Percentiles rank a stretch among this genome's conserved stretches.
Conservation (phyloP, 1,284 basidiomycete genomes). For the Boletus nobilissimus region DNA sequence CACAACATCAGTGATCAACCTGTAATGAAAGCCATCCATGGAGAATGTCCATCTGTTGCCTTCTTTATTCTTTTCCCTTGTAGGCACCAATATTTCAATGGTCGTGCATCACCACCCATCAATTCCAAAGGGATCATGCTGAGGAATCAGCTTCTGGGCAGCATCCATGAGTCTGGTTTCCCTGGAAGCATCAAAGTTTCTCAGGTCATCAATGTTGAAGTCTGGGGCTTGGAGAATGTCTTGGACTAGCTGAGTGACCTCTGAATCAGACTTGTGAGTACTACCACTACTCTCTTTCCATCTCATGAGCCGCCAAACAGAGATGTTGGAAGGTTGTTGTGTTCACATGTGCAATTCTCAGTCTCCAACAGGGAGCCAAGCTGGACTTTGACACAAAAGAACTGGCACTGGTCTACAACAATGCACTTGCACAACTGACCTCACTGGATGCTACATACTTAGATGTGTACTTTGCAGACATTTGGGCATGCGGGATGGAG, state of each 20-base stretch:
- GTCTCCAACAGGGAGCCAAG: not conserved
- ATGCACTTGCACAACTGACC: not conserved
- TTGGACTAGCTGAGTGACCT: slow-evolving; percentile 11
- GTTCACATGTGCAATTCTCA: not conserved
- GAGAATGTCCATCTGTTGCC: not conserved
- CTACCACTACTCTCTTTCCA: slow-evolving; percentile 1
- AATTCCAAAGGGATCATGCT: not conserved
- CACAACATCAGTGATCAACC: not conserved
- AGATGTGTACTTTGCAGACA: not conserved
- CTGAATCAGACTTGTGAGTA: slow-evolving; percentile 2
- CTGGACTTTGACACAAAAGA: not conserved
- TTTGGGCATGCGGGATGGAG: not conserved
- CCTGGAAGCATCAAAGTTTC: not conserved
- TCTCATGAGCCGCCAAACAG: not conserved
- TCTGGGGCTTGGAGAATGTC: slow-evolving; percentile 2
- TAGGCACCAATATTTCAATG: not conserved
- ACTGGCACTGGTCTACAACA: not conserved
- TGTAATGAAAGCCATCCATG: not conserved
- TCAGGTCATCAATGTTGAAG: not conserved
- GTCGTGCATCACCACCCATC: not conserved
- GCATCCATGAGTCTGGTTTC: not conserved
- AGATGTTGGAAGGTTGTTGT: slow-evolving; percentile 3
- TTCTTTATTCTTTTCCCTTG: not conserved
- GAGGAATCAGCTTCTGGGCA: not conserved
- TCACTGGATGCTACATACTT: not conserved